A percentile compares a stretch with the other conserved stretches of the same genome.
phyloP scores from a whole-genome alignment of 495 filamentous ascomycete genomes.

The Trypethelium eluteriae region DNA sequence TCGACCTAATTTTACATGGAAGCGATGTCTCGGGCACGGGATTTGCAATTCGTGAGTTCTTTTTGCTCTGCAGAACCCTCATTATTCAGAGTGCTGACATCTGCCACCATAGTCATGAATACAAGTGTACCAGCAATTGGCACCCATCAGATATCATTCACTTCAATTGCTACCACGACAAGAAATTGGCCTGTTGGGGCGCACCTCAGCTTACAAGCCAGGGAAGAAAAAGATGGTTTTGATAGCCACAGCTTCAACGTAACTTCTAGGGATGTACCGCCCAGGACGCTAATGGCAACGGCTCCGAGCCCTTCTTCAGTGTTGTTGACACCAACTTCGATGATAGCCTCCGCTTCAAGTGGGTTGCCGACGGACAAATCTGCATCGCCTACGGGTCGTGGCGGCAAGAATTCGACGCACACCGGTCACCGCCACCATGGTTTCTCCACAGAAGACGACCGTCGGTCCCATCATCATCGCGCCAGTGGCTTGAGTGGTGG shows the following conservation, averaged over 20 bases:
- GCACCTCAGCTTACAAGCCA: not conserved
- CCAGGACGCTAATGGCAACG: not conserved
- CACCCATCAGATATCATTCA: not conserved
- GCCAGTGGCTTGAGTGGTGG: not conserved
- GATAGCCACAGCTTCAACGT: constrained; percentile 5
- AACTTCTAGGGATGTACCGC: not conserved
- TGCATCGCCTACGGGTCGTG: not conserved
- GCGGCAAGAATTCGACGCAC: not conserved
- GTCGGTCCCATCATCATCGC: not conserved
- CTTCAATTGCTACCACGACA: not conserved
- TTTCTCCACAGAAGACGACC: not conserved
- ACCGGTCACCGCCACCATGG: not conserved
- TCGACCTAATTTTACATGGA: constrained; percentile 2
- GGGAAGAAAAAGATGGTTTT: not conserved
- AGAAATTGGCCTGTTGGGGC: not conserved
- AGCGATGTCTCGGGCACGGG: not conserved
- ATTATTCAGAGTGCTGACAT: not conserved
- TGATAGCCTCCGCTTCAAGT: not conserved
- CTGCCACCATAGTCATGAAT: not conserved
- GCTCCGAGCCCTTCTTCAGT: not conserved
- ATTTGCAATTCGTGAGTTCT: not conserved
- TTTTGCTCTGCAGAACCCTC: not conserved
- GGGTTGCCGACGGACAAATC: no score
- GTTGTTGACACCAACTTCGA: not conserved
- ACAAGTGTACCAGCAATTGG: constrained; percentile 4